Evolutionary conservation across 768 basidiomycete species (phyloP), one percentile per base, ranked within the genome.

Genomic region (Mycena rebaudengoi): DNA sequence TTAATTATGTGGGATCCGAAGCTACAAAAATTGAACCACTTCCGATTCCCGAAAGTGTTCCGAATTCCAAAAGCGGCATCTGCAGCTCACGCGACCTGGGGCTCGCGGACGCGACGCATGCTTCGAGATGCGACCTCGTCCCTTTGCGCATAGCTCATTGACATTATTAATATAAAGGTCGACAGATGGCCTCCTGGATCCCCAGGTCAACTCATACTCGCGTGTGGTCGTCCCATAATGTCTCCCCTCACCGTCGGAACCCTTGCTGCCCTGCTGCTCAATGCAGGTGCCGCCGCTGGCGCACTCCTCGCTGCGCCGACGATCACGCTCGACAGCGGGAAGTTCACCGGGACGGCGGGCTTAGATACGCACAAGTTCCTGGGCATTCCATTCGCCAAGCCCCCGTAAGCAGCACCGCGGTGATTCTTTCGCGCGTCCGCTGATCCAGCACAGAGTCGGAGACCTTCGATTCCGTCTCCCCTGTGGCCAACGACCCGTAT

Each of bases 381-480:
- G 4, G 79, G 79, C 2, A 79, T 82, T 30, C 80, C 80, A 2
- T 82, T 76, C 54, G 80, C 79, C 5, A 51, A 73, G 59, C 73
- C 80, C 3, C 78, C 78, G 80, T 82, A 44, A 62, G 79, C 50
- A 26, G 53, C 30, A 20, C 8, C 16, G 2, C 7, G 12, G 12
- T 21, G 2, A 21, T 8, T 33, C 26, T 5, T 18, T 69, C 5
- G 0, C 25, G 50, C 41, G 43, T 54, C 65, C 32, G 69, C 70
- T 48, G 72, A 68, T 33, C 69, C n/a, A n/a, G n/a, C 33, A 3
- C 54, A 64, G 67, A 25, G 51, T 41, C 4, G 63, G 60, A 39
- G 43, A 52, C 61, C 45, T 44, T 21, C 67, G 85, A 11, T 82
- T 85, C 62, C 76, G 76, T 43, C 72, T 83, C 5, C 83, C 85